Evolutionary conservation across 306 rosid genomes (phyloP).

Genomic region (Elaeagnus macrophylla): DNA sequence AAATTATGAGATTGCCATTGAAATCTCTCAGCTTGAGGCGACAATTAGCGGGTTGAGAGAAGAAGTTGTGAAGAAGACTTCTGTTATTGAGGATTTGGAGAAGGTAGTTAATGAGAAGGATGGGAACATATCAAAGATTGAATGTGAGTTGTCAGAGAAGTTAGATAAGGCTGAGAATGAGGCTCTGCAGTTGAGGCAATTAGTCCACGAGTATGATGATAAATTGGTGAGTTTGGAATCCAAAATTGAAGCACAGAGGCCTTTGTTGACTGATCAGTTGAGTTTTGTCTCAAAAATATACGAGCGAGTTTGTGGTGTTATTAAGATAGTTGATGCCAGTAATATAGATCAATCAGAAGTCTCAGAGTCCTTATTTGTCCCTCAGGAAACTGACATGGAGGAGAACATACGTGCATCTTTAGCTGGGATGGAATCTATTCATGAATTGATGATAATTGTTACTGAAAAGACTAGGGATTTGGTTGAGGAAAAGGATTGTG

Average conservation of each 20-base stretch:
- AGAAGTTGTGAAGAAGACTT: constrained; percentile 52
- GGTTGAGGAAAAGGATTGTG: constrained; percentile 51
- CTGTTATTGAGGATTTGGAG: constrained; percentile 54
- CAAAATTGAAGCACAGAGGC: constrained; percentile 54
- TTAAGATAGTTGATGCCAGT: constrained; percentile 45
- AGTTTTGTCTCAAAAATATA: constrained; percentile 66
- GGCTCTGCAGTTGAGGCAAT: constrained; percentile 47
- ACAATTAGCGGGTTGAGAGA: constrained; percentile 68
- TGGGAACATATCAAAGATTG: constrained; percentile 39
- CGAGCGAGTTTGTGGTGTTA: constrained; percentile 55
- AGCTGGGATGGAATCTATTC: constrained; percentile 92
- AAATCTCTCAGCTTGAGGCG: constrained; percentile 93
- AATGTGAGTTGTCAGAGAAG: constrained; percentile 41
- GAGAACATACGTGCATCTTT: constrained; percentile 80
- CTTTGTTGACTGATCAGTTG: constrained; percentile 70
- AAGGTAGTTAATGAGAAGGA: constrained; percentile 47
- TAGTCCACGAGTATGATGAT: constrained; percentile 53
- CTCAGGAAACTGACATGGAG: constrained; percentile 83
- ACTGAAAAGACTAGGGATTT: constrained; percentile 52
- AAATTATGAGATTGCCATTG: constrained; percentile 94
- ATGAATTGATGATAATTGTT: constrained; percentile 51
- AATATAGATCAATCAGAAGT: constrained; percentile 60
- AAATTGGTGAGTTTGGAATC: constrained; percentile 44
- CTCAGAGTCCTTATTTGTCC: constrained; percentile 59
- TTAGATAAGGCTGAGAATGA: constrained; percentile 46